Evolutionary conservation across 2,329 filamentous ascomycete species (phyloP).

Genomic region (Claviceps purpurea): DNA sequence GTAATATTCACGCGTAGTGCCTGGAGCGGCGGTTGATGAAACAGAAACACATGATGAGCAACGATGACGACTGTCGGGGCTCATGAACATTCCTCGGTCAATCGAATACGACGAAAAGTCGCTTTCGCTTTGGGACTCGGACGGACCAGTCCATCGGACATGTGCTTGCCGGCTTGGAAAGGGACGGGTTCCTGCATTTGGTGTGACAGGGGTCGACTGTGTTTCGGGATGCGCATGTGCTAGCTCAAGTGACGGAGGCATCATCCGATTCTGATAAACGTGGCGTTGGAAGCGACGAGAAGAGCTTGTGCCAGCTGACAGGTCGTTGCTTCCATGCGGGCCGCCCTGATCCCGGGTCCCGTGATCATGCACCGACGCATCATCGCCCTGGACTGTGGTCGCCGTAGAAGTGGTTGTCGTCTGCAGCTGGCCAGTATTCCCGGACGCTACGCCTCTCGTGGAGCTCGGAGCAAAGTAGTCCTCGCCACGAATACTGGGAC

Average conservation of each 20-base stretch:
- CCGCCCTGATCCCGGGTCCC: background rate
- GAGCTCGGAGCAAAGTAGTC: constrained; percentile 34
- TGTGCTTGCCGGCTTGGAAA: constrained; percentile 24
- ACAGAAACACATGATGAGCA: constrained; percentile 42
- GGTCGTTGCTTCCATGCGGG: constrained; percentile 9
- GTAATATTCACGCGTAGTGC: constrained; percentile 35
- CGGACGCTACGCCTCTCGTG: constrained; percentile 19
- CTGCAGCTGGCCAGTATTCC: constrained; percentile 13
- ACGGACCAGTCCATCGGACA: constrained; percentile 27
- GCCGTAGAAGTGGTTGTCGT: constrained; percentile 10
- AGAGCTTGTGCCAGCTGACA: constrained; percentile 6
- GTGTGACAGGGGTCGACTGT: constrained; percentile 21
- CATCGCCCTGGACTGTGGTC: constrained; percentile 13
- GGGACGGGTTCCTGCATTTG: constrained; percentile 19
- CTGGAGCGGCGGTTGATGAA: constrained; percentile 38
- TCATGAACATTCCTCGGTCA: constrained; percentile 46
- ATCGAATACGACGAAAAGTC: constrained; percentile 46
- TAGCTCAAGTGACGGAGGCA: constrained; percentile 31
- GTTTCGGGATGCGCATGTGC: constrained; percentile 12
- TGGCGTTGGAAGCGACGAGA: constrained; percentile 25
- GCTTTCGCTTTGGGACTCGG: constrained; percentile 27
- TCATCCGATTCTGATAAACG: constrained; percentile 27
- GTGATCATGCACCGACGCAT: constrained; percentile 21
- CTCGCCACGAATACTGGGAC: constrained; percentile 41
- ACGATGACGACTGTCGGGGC: constrained; percentile 51